These are phyloP conservation scores for Huntiella omanensis DNA, from an alignment of 2,329 filamentous ascomycete genomes.

Conservation along the genomic window DNA sequence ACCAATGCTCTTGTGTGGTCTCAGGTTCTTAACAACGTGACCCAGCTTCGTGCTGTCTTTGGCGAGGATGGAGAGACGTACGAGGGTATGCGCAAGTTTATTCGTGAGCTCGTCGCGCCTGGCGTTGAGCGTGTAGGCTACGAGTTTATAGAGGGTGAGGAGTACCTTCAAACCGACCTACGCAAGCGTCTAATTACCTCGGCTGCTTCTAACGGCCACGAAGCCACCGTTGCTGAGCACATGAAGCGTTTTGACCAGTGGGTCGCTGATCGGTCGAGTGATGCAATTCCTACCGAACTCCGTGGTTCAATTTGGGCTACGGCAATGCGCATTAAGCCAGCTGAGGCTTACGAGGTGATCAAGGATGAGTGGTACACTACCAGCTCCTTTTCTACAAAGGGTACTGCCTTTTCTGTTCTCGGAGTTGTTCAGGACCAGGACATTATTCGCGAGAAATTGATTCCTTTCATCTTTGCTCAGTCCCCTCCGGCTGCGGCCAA, in stretches of 20 bases:
- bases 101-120: constrained; percentile 53
- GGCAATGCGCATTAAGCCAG: constrained; percentile 50
- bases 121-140: constrained; percentile 69
- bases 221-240: constrained; percentile 55
- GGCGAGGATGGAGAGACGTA: constrained; percentile 54
- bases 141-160: constrained; percentile 60
- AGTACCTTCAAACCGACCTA: constrained; percentile 65
- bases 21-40: constrained; percentile 61
- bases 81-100: constrained; percentile 58
- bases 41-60: constrained; percentile 69
- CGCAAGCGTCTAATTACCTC: constrained; percentile 62
- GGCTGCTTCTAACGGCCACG: constrained; percentile 59
- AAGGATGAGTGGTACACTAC: constrained; percentile 73
- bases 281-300: constrained; percentile 62
- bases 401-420: constrained; percentile 60
- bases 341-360: constrained; percentile 49
- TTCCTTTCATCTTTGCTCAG: constrained; percentile 59
- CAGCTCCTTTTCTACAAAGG: constrained; percentile 76
- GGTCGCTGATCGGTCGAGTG: constrained; percentile 45
- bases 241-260: constrained; percentile 66
- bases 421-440: constrained; percentile 51
- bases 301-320: constrained; percentile 66
- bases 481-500: constrained; percentile 29
- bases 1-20: constrained; percentile 77
- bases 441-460: constrained; percentile 47